Base-by-base conservation (phyloP, 2,329 filamentous ascomycete species). In the Remersonia thermophila region DNA sequence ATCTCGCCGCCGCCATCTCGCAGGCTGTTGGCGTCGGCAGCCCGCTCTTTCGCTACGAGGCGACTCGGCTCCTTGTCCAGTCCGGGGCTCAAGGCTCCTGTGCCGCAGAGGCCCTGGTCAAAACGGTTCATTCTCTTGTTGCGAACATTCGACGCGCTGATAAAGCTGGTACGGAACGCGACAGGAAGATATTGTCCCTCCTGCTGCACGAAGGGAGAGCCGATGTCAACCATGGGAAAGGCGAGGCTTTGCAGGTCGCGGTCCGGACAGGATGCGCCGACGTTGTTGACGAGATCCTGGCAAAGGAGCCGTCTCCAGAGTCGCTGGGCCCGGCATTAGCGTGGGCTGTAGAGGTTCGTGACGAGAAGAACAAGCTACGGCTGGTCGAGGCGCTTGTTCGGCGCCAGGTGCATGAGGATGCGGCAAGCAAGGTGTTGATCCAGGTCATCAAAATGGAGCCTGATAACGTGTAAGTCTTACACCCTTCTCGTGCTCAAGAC, bases 181-280 rank as follows among this genome's bases (percentile, higher is more conserved):
- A 51, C 31, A 40, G 17, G 25, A 35, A 35, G n/a, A 32, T 52
- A 0, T 48, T 50, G 26, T 37, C 36, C 12, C 43, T 52, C 3
- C 29, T 52, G 5, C 44, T 52, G 3, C 30, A 45, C 15, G 38
- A 50, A 3, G 50, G 49, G 6, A 41, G 42, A 15, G 49, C 50
- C 9, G 47, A 51, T 15, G 38, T 52, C 3, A 33, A 52, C 31
- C 40, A 45, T 18, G 35, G 30, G 7, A 38, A 44, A 10, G 50
- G 48, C 0, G 44, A 47, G 25, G 50, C 50, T 15, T 36, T 52
- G 11, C 50, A 47, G n/a, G 27, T 46, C 17, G 48, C 48, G 0
- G 45, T 51, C 2, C 36, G 39, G 1, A 33, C 45, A 3, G 38
- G 33, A n/a, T 46, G 36, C 15, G 33, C 29, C 2, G 45, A 47